Percentiles rank a stretch among this genome's conserved stretches.
phyloP scores from a whole-genome alignment of 768 basidiomycete genomes.

The Auriscalpium vulgare region DNA sequence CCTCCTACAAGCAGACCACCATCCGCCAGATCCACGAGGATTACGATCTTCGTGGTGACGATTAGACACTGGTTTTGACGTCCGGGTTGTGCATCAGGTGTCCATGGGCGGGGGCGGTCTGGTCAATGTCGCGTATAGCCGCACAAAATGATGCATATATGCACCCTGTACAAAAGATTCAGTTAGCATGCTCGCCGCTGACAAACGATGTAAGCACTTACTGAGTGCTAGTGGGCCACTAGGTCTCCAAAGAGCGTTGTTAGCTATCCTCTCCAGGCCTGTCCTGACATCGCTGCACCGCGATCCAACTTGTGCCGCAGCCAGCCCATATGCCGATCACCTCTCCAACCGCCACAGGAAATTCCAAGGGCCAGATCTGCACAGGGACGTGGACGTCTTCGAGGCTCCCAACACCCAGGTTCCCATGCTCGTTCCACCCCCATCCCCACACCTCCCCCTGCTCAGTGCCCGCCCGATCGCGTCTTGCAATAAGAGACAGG shows the following conservation, averaged over 20 bases:
- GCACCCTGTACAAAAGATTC: too few species aligned
- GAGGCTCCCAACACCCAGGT: slow-evolving; percentile 63
- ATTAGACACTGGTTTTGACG: slow-evolving; percentile 25
- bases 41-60: slow-evolving; percentile 50
- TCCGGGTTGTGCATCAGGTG: too few species aligned
- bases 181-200: too few species aligned
- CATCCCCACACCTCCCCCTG: slow-evolving; percentile 62
- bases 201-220: too few species aligned
- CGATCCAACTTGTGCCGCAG: slow-evolving; percentile 45
- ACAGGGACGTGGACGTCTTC: slow-evolving; percentile 43
- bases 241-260: too few species aligned
- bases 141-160: too few species aligned
- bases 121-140: too few species aligned
- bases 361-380: slow-evolving; percentile 42
- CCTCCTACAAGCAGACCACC: slow-evolving; percentile 58
- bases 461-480: background rate
- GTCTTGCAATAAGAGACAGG: slow-evolving; percentile 26
- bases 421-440: slow-evolving; percentile 99
- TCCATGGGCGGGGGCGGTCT: too few species aligned
- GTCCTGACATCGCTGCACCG: slow-evolving; percentile 1
- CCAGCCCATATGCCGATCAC: slow-evolving; percentile 36
- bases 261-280: too few species aligned
- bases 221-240: too few species aligned
- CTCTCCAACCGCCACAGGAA: background rate
- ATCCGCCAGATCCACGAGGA: slow-evolving; percentile 70